phyloP scores from a whole-genome alignment of 2,329 filamentous ascomycete species.

The Neopestalotiopsis sp. region DNA sequence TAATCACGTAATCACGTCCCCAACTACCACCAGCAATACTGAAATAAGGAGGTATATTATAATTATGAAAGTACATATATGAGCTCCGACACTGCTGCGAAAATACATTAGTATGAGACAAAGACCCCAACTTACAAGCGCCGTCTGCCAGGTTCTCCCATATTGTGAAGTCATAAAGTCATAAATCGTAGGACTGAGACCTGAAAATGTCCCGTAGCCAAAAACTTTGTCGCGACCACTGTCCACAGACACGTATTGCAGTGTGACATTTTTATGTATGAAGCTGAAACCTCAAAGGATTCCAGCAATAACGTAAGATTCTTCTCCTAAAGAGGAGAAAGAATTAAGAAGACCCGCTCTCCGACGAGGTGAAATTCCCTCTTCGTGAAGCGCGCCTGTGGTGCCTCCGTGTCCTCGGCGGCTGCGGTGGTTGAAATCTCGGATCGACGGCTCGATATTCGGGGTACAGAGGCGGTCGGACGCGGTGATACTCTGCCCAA shows the following conservation, averaged over 20 bases:
- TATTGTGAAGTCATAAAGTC: neutral
- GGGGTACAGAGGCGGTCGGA: neutral
- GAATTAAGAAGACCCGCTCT: neutral
- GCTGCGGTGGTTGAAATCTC: neutral
- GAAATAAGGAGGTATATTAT: neutral
- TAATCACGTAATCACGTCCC: no score
- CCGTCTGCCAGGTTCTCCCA: neutral
- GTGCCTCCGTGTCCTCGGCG: neutral
- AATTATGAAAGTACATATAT: neutral
- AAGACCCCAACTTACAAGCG: neutral
- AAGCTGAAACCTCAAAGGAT: neutral
- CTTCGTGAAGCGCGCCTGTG: neutral
- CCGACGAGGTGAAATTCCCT: neutral
- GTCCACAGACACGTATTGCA: neutral
- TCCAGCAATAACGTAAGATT: neutral
- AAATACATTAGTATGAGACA: neutral
- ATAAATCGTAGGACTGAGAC: neutral
- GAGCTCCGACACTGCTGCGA: neutral
- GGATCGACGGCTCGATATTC: neutral
- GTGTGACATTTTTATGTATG: neutral
- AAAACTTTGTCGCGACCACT: neutral
- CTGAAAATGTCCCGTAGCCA: neutral
- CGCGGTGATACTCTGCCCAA: slow-evolving; percentile 1
- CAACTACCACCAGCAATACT: no score
- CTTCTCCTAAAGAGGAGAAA: neutral